phyloP scores from a whole-genome alignment of 257 asterid species.

The Coffea eugenioides region DNA sequence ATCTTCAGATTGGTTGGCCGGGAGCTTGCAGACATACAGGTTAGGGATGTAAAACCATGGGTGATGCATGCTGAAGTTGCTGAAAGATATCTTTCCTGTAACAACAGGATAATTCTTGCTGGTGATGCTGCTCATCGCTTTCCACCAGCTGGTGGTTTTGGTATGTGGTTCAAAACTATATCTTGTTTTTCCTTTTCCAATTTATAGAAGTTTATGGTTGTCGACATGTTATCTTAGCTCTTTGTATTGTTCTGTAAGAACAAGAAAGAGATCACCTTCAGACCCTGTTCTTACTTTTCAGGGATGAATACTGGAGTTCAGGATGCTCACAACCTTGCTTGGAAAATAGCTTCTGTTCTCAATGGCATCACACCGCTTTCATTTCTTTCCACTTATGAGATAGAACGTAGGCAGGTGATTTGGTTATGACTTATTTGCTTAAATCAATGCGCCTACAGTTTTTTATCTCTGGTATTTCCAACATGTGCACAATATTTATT shows the following conservation, averaged over 20 bases:
- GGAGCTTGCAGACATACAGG: conserved; percentile 77
- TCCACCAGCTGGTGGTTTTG: conserved; percentile 99
- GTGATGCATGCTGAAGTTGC: conserved; percentile 99
- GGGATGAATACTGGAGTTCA: conserved; percentile 99
- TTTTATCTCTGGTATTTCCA: background rate
- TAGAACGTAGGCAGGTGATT: conserved; percentile 80
- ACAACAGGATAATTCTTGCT: conserved; percentile 70
- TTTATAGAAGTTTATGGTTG: too few relatives aligned
- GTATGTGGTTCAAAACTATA: conserved; percentile 27
- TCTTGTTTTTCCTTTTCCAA: background rate
- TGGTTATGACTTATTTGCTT: background rate
- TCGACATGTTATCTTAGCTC: background rate
- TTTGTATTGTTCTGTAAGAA: background rate
- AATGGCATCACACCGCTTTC: conserved; percentile 62
- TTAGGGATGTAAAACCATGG: conserved; percentile 91
- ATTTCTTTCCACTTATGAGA: conserved; percentile 73
- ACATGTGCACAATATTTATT: background rate
- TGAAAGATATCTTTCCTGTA: conserved; percentile 55
- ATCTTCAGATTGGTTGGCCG: conserved; percentile 73
- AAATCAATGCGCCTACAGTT: background rate
- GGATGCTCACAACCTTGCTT: conserved; percentile 96
- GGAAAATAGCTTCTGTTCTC: conserved; percentile 85
- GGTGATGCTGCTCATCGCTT: conserved; percentile 99
- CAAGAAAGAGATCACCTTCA: conserved; percentile 10
- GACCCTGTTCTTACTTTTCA: conserved; percentile 22